Evolutionary conservation across 768 basidiomycete species (phyloP).

Genomic region (Collybia sp.): DNA sequence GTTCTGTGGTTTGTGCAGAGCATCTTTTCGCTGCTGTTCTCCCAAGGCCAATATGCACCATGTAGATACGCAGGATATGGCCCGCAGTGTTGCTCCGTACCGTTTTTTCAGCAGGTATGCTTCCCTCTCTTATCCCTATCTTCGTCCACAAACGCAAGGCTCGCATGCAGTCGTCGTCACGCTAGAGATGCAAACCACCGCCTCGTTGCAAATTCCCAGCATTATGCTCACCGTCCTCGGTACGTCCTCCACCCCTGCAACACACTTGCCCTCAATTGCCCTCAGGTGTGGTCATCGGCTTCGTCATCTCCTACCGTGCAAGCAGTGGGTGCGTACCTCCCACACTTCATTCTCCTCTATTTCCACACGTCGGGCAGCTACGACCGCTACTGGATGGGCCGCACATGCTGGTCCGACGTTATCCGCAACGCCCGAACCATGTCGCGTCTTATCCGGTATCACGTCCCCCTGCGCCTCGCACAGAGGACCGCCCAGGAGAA

Average conservation of each 20-base stretch:
- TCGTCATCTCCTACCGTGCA: constrained; percentile 64
- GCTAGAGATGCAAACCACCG: constrained; percentile 32
- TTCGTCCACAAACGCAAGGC: neutral
- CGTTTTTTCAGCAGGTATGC: constrained; percentile 44
- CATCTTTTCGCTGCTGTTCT: neutral
- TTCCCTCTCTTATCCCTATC: neutral
- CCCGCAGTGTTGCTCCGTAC: constrained; percentile 63
- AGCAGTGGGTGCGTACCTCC: constrained; percentile 43
- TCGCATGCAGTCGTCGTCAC: constrained; percentile 33
- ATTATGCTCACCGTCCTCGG: constrained; percentile 61
- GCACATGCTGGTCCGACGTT: constrained; percentile 53
- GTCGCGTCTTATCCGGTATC: constrained; percentile 56
- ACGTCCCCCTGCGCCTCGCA: constrained; percentile 46
- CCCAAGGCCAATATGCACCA: neutral
- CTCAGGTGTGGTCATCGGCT: constrained; percentile 50
- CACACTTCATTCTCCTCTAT: neutral
- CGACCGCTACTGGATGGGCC: constrained; percentile 60
- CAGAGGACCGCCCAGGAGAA: constrained; percentile 23
- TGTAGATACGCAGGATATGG: constrained; percentile 59
- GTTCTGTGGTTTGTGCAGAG: constrained; percentile 30
- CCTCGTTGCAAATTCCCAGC: constrained; percentile 43
- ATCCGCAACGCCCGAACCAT: constrained; percentile 45
- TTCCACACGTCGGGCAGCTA: constrained; percentile 30
- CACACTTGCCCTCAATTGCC: neutral
- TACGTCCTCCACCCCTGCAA: constrained; percentile 14